These are phyloP conservation scores for Trichoderma oligosporum DNA, from an alignment of 2,329 filamentous ascomycete genomes.

Conservation along the genomic window DNA sequence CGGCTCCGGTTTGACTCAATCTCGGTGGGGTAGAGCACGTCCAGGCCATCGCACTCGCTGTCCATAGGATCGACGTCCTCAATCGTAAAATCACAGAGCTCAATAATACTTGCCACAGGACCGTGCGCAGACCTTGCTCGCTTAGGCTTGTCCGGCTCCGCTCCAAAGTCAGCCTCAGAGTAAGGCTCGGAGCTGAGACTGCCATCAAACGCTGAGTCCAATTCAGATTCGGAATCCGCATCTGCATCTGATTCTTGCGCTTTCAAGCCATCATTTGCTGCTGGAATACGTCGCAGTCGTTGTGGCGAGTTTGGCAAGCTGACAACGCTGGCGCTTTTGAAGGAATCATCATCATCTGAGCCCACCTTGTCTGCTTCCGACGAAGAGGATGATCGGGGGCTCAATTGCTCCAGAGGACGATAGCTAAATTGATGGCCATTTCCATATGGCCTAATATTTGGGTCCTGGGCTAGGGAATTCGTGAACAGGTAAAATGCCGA, in stretches of 20 bases:
- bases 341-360: slow-evolving; percentile 29
- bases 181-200: slow-evolving; percentile 17
- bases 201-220: slow-evolving; percentile 26
- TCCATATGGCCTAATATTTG: slow-evolving; percentile 42
- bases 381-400: slow-evolving; percentile 35
- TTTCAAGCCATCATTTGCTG: slow-evolving; percentile 16
- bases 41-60: slow-evolving; percentile 41
- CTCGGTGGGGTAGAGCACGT: slow-evolving; percentile 42
- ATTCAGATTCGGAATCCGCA: slow-evolving; percentile 24
- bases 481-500: slow-evolving; percentile 33
- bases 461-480: slow-evolving; percentile 33
- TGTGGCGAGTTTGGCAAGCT: slow-evolving; percentile 27
- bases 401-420: slow-evolving; percentile 36
- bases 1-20: slow-evolving; percentile 40
- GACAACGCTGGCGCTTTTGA: slow-evolving; percentile 29
- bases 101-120: slow-evolving; percentile 18
- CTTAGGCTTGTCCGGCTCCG: slow-evolving; percentile 21
- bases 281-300: slow-evolving; percentile 20
- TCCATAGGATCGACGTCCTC: slow-evolving; percentile 49
- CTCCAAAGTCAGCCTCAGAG: slow-evolving; percentile 21
- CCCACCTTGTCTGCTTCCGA: slow-evolving; percentile 24
- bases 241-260: slow-evolving; percentile 21
- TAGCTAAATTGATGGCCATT: slow-evolving; percentile 44
- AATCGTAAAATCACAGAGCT: slow-evolving; percentile 36
- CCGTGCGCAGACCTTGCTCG: slow-evolving; percentile 11